phyloP scores from a whole-genome alignment of 1,139 yeast species.

The Diutina catenulata region DNA sequence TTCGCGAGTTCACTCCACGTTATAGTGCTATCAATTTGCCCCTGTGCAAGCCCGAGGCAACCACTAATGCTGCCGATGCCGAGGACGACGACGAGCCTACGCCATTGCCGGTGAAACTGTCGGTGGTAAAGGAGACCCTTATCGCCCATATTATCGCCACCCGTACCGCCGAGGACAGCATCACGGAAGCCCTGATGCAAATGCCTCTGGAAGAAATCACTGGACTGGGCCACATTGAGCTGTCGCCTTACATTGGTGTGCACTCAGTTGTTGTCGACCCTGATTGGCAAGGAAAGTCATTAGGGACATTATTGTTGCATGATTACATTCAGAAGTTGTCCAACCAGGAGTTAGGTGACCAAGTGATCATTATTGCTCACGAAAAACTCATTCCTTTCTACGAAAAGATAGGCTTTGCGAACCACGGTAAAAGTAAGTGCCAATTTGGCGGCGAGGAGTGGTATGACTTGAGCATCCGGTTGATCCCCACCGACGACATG shows the following conservation, averaged over 20 bases:
- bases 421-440: conserved; percentile 50
- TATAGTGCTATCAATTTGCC: conserved; percentile 36
- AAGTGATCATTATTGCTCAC: conserved; percentile 65
- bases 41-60: conserved; percentile 9
- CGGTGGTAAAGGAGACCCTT: conserved; percentile 51
- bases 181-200: conserved; percentile 61
- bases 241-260: conserved; percentile 63
- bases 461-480: conserved; percentile 54
- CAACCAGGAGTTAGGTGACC: conserved; percentile 77
- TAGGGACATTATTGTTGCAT: conserved; percentile 73
- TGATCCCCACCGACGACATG: conserved; percentile 47
- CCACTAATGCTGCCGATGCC: conserved; percentile 13
- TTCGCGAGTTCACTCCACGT: conserved; percentile 47
- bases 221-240: conserved; percentile 63
- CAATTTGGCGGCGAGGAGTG: conserved; percentile 50
- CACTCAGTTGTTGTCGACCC: conserved; percentile 77
- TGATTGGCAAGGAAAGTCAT: conserved; percentile 66
- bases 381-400: conserved; percentile 63
- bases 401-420: conserved; percentile 64
- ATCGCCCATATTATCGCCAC: conserved; percentile 84
- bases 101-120: conserved; percentile 36
- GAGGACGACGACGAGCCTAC: conserved; percentile 20
- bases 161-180: conserved; percentile 39
- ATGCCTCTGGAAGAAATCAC: conserved; percentile 30
- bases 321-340: conserved; percentile 87